These are phyloP conservation scores for Aspergillus latus DNA, from an alignment of 2,329 filamentous ascomycete species.

Conservation along the genomic window DNA sequence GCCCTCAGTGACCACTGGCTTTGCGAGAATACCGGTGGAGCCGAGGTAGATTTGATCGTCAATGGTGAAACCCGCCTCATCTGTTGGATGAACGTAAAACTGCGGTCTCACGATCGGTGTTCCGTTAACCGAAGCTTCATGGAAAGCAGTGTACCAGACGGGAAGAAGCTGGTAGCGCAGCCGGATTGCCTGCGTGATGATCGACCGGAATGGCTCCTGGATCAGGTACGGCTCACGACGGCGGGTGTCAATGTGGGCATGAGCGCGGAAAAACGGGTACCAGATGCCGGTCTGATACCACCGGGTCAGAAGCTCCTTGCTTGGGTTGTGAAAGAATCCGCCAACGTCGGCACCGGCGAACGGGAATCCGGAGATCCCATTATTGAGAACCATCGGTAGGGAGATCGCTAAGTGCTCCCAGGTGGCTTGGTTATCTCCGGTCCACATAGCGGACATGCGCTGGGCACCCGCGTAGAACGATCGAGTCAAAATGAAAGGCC, in stretches of 20 bases:
- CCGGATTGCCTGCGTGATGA: constrained; percentile 83
- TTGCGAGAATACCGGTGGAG: constrained; percentile 83
- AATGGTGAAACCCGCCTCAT: constrained; percentile 81
- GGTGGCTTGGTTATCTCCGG: constrained; percentile 90
- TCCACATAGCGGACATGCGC: constrained; percentile 94
- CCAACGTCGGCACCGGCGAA: constrained; percentile 95
- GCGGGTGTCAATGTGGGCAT: constrained; percentile 94
- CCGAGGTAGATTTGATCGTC: constrained; percentile 95
- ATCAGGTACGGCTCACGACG: constrained; percentile 89
- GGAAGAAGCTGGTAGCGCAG: constrained; percentile 87
- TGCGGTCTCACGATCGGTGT: constrained; percentile 88
- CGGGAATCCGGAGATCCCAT: constrained; percentile 89
- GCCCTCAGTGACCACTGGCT: constrained; percentile 80
- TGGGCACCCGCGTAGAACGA: constrained; percentile 92
- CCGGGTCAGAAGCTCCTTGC: constrained; percentile 82
- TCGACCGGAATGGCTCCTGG: constrained; percentile 78
- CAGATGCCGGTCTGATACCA: constrained; percentile 98
- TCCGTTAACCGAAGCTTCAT: constrained; percentile 77
- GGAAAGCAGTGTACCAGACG: constrained; percentile 96
- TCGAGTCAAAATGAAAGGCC: constrained; percentile 90
- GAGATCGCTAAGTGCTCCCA: constrained; percentile 90
- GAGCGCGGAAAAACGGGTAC: constrained; percentile 96
- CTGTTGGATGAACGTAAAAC: constrained; percentile 85
- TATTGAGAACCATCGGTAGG: constrained; percentile 89
- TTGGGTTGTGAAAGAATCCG: constrained; percentile 96